Evolutionary conservation across 2,329 filamentous ascomycete species (phyloP).

Genomic region (Talaromyces sp.): DNA sequence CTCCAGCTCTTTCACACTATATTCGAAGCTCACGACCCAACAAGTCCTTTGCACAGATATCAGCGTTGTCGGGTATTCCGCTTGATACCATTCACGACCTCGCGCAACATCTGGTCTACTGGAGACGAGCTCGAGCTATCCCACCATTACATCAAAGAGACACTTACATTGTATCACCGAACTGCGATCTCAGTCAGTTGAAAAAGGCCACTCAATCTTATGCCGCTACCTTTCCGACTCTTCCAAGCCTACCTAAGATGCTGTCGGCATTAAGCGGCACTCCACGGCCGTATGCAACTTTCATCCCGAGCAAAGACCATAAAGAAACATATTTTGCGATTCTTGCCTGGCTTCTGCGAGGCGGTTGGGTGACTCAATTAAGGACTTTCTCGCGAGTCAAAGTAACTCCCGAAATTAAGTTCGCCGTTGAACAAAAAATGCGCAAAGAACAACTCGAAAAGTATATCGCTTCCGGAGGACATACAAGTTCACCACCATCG

Average conservation of each 20-base stretch:
- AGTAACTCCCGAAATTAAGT: conserved; percentile 77
- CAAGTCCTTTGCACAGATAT: conserved; percentile 72
- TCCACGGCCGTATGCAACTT: conserved; percentile 76
- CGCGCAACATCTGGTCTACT: conserved; percentile 91
- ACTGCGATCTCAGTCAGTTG: conserved; percentile 74
- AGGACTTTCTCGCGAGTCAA: conserved; percentile 89
- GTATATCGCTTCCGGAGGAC: conserved; percentile 33
- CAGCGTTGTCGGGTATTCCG: conserved; percentile 60
- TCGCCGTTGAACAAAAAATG: conserved; percentile 71
- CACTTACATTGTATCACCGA: conserved; percentile 87
- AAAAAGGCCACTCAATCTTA: conserved; percentile 69
- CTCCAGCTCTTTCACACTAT: conserved; percentile 73
- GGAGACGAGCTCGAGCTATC: conserved; percentile 88
- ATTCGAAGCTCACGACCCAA: conserved; percentile 60
- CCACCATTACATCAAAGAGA: conserved; percentile 86
- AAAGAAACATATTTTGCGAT: conserved; percentile 86
- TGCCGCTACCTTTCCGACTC: conserved; percentile 74
- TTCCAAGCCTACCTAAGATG: conserved; percentile 81
- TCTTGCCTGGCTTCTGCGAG: conserved; percentile 86
- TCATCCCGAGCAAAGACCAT: conserved; percentile 85
- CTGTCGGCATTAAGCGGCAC: conserved; percentile 77
- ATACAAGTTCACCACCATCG: conserved; percentile 28
- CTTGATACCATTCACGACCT: conserved; percentile 80
- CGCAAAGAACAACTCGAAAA: conserved; percentile 62
- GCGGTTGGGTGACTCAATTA: conserved; percentile 90